Evolutionary conservation across 192 early-diverging fungal genomes (phyloP).

Genomic region (Gryganskiella cystojenkinii): DNA sequence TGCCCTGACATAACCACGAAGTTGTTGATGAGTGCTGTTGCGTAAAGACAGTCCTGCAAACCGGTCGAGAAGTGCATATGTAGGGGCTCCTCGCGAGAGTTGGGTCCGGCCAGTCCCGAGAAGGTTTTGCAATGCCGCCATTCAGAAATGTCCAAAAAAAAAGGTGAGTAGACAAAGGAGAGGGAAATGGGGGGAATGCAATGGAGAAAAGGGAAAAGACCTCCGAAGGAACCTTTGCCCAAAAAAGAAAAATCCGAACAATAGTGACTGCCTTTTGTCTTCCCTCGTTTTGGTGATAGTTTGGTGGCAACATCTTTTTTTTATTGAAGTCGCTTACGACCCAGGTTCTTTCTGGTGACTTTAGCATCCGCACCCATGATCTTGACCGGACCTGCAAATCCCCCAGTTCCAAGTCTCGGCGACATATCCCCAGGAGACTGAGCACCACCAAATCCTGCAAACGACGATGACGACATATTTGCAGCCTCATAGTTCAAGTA

Average conservation of each 20-base stretch:
- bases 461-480: too few species aligned
- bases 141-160: background rate
- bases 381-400: constrained; percentile 22
- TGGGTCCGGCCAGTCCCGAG: background rate
- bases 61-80: background rate
- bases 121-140: background rate
- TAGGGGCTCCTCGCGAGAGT: too few species aligned
- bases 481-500: constrained; percentile 58
- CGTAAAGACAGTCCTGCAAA: constrained; percentile 8
- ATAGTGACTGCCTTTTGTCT: too few species aligned
- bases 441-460: background rate
- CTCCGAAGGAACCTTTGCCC: too few species aligned
- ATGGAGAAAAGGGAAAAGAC: background rate
- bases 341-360: constrained; percentile 38
- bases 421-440: constrained; percentile 23
- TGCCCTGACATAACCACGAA: constrained; percentile 36
- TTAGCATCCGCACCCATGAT: constrained; percentile 49
- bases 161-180: background rate
- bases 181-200: background rate
- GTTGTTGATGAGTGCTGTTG: background rate
- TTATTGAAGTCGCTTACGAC: constrained; percentile 28
- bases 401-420: constrained; percentile 18
- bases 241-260: too few species aligned
- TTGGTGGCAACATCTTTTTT: too few species aligned
- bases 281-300: too few species aligned